These are phyloP conservation scores for Nicotiana paniculata DNA, from an alignment of 257 asterid species.

Conservation along the genomic window DNA sequence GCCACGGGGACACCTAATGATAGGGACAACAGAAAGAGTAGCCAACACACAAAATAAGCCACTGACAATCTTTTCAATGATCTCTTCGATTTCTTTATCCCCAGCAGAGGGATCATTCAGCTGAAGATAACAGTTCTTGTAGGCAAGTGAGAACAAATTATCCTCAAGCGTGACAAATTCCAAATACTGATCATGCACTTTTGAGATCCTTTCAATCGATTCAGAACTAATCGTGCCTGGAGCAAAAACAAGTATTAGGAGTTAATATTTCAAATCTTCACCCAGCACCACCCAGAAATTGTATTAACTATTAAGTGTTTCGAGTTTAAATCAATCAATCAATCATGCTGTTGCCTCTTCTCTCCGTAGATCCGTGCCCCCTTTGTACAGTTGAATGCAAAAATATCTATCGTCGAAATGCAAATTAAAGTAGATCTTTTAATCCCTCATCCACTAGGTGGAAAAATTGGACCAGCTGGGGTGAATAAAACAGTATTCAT, in stretches of 20 bases:
- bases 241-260: background rate
- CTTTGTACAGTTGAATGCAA: background rate
- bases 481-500: background rate
- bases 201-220: slow-evolving; percentile 73
- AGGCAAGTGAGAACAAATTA: slow-evolving; percentile 78
- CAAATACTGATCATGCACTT: slow-evolving; percentile 94
- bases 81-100: slow-evolving; percentile 78
- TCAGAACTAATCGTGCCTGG: slow-evolving; percentile 69
- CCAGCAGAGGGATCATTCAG: slow-evolving; percentile 96
- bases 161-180: slow-evolving; percentile 90
- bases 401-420: background rate
- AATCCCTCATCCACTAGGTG: background rate
- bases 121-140: slow-evolving; percentile 81
- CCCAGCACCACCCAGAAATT: background rate
- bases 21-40: slow-evolving; percentile 93
- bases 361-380: background rate
- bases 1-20: slow-evolving; percentile 91
- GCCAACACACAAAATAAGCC: slow-evolving; percentile 93
- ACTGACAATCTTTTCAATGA: slow-evolving; percentile 68
- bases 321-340: background rate
- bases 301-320: background rate
- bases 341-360: background rate
- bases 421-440: background rate
- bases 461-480: background rate
- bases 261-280: background rate